Evolutionary conservation across 2,329 filamentous ascomycete species (phyloP), one percentile per base, ranked within the genome.

Genomic region (Eutypa lata): DNA sequence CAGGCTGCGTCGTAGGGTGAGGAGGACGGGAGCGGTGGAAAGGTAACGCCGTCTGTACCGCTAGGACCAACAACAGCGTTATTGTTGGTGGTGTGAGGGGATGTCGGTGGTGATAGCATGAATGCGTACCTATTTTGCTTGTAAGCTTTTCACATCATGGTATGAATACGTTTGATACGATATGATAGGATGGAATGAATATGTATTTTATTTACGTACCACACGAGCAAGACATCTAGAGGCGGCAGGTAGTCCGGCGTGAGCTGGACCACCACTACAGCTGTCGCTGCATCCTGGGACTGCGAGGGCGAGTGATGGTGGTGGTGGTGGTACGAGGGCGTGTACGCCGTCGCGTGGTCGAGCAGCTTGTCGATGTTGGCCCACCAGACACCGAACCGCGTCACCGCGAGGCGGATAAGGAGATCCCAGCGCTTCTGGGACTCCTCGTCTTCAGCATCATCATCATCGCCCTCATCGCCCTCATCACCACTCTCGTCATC

Each of bases 231-330:
- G 11, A 53, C 51, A 38, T 53, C 51, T 5, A 53, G 42, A 14
- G 51, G 51, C 10, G 51, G 51, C 10, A 53, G 51, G 26, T 53
- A 53, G 40, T 53, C 42, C 5, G 48, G 24, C 28, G 45, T 35
- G 8, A 53, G 42, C 51, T 53, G 51, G 22, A 53, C 40, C 26
- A 46, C 45, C 14, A 37, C 50, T 18, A 14, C 13, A 4, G 13
- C 6, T 14, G 35, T 16, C 6, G 35, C 35, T 18, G 7, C 22
- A 45, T 24, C 42, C 21, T 21, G 8, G 22, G 42, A 13, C 13
- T 24, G 22, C 11, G 21, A 31, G 26, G 26, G 10, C n/a, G n/a
- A n/a, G n/a, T 31, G 26, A 10, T 31, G 26, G 26, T 31, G 42
- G 22, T 50, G 28, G 37, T 28, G 40, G 18, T 45, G 31, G 11